Evolutionary conservation across 352 stramenopile species (phyloP).

Genomic region (Phytophthora quininea): DNA sequence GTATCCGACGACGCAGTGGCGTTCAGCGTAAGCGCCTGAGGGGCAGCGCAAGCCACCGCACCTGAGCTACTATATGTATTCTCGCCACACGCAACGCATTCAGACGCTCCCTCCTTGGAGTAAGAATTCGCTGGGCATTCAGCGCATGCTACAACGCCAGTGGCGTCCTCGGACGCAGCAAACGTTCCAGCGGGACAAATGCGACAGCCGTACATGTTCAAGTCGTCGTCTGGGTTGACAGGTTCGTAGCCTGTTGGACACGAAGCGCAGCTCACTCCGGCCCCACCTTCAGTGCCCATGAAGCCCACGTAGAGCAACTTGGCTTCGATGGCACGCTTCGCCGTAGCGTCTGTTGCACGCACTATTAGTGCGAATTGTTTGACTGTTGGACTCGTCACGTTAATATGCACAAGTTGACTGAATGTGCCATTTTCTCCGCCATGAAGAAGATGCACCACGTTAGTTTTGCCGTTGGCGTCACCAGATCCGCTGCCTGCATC

Average conservation of each 20-base stretch:
- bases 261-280: constrained; percentile 53
- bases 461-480: constrained; percentile 31
- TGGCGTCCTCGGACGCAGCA: constrained; percentile 25
- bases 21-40: constrained; percentile 49
- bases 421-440: constrained; percentile 73
- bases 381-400: constrained; percentile 43
- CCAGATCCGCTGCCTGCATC: constrained; percentile 4
- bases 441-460: constrained; percentile 60
- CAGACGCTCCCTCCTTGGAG: constrained; percentile 49
- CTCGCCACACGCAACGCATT: constrained; percentile 61
- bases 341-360: constrained; percentile 50
- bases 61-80: constrained; percentile 66
- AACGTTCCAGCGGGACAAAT: constrained; percentile 71
- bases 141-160: constrained; percentile 51
- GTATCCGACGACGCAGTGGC: constrained; percentile 27
- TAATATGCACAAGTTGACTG: constrained; percentile 56
- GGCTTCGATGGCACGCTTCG: constrained; percentile 51
- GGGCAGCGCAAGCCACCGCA: constrained; percentile 50
- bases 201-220: constrained; percentile 47
- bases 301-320: constrained; percentile 63
- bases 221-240: constrained; percentile 28
- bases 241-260: constrained; percentile 65
- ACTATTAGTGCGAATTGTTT: constrained; percentile 71
- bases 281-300: constrained; percentile 53
- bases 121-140: constrained; percentile 69